Percentiles rank a stretch among this genome's conserved stretches.
phyloP scores from a whole-genome alignment of 192 early-diverging fungal genomes.

The Umbelopsis vinacea region DNA sequence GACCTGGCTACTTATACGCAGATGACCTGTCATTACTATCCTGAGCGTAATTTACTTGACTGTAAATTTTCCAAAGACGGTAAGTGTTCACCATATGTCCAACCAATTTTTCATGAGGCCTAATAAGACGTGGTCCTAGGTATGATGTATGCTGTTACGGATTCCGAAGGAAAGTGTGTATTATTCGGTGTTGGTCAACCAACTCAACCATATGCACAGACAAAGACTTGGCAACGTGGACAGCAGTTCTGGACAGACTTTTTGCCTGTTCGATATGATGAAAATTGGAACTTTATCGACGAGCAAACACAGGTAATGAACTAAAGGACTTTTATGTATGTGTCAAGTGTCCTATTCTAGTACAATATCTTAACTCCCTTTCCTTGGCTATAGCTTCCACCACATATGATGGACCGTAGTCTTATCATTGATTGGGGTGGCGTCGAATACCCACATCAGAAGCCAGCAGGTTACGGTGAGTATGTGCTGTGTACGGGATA shows the following conservation, averaged over 20 bases:
- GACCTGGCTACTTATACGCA: constrained; percentile 64
- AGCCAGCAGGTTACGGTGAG: constrained; percentile 53
- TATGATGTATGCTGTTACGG: constrained; percentile 70
- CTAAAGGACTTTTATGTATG: neutral
- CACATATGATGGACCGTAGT: constrained; percentile 65
- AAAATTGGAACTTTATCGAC: constrained; percentile 71
- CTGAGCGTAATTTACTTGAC: constrained; percentile 65
- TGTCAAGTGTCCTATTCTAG: neutral
- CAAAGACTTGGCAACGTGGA: constrained; percentile 55
- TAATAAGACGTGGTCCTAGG: neutral
- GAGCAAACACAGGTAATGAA: constrained; percentile 64
- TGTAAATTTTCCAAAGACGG: constrained; percentile 81
- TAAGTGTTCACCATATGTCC: neutral
- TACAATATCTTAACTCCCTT: neutral
- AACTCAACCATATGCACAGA: constrained; percentile 49
- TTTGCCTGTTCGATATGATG: constrained; percentile 65
- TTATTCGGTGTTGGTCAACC: constrained; percentile 70
- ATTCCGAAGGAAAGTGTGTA: constrained; percentile 70
- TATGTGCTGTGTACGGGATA: too few relatives aligned
- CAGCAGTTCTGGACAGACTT: constrained; percentile 85
- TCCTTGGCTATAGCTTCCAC: constrained; percentile 33
- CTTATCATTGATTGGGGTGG: constrained; percentile 71
- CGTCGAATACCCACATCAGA: constrained; percentile 65
- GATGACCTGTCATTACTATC: constrained; percentile 32
- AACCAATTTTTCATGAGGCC: neutral